Conservation (phyloP, 192 early-diverging fungal genomes). For the Glomus cerebriforme region DNA sequence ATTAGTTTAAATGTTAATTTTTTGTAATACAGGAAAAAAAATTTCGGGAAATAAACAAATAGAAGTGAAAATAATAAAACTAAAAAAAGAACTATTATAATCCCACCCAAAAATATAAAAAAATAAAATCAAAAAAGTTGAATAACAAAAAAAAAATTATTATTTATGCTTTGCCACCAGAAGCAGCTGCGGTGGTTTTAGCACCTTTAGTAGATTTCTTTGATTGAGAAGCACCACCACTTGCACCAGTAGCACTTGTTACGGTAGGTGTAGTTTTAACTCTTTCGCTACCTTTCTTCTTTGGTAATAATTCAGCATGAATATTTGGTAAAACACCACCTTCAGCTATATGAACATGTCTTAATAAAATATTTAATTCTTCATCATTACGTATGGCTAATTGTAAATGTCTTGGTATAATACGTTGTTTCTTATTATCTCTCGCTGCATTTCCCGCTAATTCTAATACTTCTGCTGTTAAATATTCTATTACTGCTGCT, state of each 20-base stretch:
- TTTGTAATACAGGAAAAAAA: too few species aligned
- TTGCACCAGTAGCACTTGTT: background rate
- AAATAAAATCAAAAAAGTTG: too few species aligned
- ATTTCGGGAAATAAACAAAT: too few species aligned
- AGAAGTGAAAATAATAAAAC: too few species aligned
- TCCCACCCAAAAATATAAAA: too few species aligned
- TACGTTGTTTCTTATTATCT: slow-evolving; percentile 41
- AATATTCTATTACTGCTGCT: slow-evolving; percentile 41
- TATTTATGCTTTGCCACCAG: background rate
- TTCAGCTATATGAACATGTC: slow-evolving; percentile 44
- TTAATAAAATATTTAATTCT: slow-evolving; percentile 43
- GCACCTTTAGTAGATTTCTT: slow-evolving; percentile 15
- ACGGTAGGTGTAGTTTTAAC: background rate
- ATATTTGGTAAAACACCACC: slow-evolving; percentile 47
- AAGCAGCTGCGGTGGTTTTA: background rate
- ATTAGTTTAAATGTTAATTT: too few species aligned
- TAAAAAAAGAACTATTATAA: too few species aligned
- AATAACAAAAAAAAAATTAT: too few species aligned
- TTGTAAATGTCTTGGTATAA: slow-evolving; percentile 46
- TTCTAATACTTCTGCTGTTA: slow-evolving; percentile 41
- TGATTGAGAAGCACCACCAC: background rate
- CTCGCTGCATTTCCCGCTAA: slow-evolving; percentile 41
- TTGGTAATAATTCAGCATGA: slow-evolving; percentile 38
- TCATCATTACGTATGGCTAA: slow-evolving; percentile 46
- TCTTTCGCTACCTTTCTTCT: slow-evolving; percentile 36